Percentiles rank a stretch among this genome's conserved stretches.
These are phyloP conservation scores for Colletotrichum simmondsii DNA, from an alignment of 2,329 filamentous ascomycete genomes.

Conservation along the genomic window DNA sequence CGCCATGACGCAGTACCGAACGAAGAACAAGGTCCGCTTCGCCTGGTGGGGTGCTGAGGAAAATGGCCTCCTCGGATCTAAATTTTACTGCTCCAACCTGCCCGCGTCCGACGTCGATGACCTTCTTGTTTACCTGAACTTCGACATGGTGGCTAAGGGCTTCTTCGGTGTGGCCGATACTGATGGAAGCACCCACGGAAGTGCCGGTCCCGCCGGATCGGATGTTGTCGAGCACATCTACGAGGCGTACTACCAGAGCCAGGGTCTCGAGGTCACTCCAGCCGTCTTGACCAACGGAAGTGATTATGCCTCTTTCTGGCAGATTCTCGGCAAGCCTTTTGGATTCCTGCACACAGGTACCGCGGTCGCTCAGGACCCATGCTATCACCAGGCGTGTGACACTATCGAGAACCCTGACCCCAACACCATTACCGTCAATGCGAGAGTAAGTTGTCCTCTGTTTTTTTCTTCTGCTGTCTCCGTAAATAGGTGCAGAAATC, in stretches of 20 bases:
- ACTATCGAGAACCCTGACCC: slow-evolving; percentile 51
- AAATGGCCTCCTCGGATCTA: slow-evolving; percentile 49
- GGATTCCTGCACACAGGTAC: slow-evolving; percentile 71
- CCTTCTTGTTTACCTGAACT: slow-evolving; percentile 54
- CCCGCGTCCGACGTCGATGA: slow-evolving; percentile 45
- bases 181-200: slow-evolving; percentile 48
- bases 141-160: slow-evolving; percentile 53
- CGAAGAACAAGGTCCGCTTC: slow-evolving; percentile 52
- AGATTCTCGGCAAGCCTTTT: slow-evolving; percentile 62
- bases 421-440: slow-evolving; percentile 47
- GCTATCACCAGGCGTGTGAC: slow-evolving; percentile 52
- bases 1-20: slow-evolving; percentile 48
- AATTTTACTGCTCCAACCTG: slow-evolving; percentile 50
- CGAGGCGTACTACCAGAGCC: slow-evolving; percentile 42
- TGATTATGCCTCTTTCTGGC: slow-evolving; percentile 71
- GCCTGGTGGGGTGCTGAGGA: slow-evolving; percentile 60
- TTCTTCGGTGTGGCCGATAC: slow-evolving; percentile 50
- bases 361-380: slow-evolving; percentile 54
- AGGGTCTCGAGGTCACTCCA: slow-evolving; percentile 45
- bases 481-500: accelerated
- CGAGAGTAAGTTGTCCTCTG: slow-evolving; percentile 34
- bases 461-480: no score
- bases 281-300: slow-evolving; percentile 56
- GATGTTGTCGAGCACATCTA: slow-evolving; percentile 47
- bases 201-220: slow-evolving; percentile 46